These are phyloP conservation scores for Carex scoparia DNA, from an alignment of 176 grass and related monocot species.

Conservation along the genomic window DNA sequence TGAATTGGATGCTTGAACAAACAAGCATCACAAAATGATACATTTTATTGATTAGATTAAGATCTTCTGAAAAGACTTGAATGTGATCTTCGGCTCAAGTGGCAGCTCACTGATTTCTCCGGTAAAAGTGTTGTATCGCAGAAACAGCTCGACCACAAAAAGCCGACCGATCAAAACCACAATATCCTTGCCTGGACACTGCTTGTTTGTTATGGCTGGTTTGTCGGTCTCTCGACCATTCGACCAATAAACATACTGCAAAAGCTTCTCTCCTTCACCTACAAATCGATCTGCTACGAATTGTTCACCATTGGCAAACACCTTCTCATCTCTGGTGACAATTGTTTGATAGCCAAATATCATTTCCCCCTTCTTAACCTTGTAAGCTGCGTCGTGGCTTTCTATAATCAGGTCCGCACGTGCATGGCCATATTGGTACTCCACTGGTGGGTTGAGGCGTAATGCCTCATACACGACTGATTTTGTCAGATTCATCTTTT, in stretches of 20 bases:
- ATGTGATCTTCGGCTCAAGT: constrained; percentile 43
- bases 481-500: constrained; percentile 61
- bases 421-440: constrained; percentile 72
- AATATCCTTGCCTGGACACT: constrained; percentile 69
- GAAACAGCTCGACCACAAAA: constrained; percentile 66
- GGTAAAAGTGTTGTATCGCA: constrained; percentile 59
- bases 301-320: constrained; percentile 35
- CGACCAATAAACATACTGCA: constrained; percentile 73
- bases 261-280: constrained; percentile 21
- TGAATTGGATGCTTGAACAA: background rate
- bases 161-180: constrained; percentile 47
- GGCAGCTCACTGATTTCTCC: constrained; percentile 24
- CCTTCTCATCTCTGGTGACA: constrained; percentile 56
- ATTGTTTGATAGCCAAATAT: constrained; percentile 65
- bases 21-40: background rate
- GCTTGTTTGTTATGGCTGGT: constrained; percentile 55
- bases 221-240: constrained; percentile 60
- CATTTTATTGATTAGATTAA: background rate
- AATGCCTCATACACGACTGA: constrained; percentile 66
- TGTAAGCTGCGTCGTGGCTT: constrained; percentile 64
- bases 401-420: constrained; percentile 50
- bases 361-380: constrained; percentile 65
- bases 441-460: constrained; percentile 62
- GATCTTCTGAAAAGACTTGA: constrained; percentile 44
- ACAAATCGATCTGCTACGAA: constrained; percentile 59